Base-by-base conservation (phyloP, 2,329 filamentous ascomycete genomes). In the Fusarium torulosum region DNA sequence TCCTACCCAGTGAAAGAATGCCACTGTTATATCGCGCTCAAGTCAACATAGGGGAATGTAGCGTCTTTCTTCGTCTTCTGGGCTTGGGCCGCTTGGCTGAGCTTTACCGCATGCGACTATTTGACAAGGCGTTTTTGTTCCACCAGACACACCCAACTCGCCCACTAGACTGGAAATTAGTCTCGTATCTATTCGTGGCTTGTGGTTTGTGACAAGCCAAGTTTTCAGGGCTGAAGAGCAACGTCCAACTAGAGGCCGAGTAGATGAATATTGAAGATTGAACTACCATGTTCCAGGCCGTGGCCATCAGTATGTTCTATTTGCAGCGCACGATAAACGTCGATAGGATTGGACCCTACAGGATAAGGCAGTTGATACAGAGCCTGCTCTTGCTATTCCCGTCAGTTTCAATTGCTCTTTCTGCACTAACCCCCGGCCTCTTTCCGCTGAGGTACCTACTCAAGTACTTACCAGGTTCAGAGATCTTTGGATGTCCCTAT, bases 221-320 rank as follows among this genome's bases (percentile, higher is more conserved):
- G 45, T 64, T 41, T 37, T 45, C 60, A 59, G 51, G 59, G 52
- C 41, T 63, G 59, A 64, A 45, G 27, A 29, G n/a, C 13, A 43
- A 29, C 52, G 41, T 41, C 59, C 52, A 63, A 59, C 52, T 37
- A 46, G n/a, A 63, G 23, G 50, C 13, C 11, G 40, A 52, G 59
- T 11, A 47, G 20, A 63, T 58, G 44, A 43, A 43, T 19, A 52
- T 29, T n/a, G 7, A 23, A 35, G 33, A 45, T 37, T 17, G 17
- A n/a, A 40, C 59, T 44, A 38, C 23, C 6, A 20, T 42, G 44
- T 51, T 51, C 40, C 31, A 63, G 59, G 19, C 50, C 40, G 11
- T 15, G 17, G 15, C 8, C 35, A 11, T 50, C 25, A 7, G 50
- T 27, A 15, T 9, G 4, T 41, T 49, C 42, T 62, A 44, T 56